Percentiles rank a stretch among this genome's conserved stretches.
Evolutionary conservation across 208 protist genomes (phyloP).

Genomic region (Angomonas desouzai): DNA sequence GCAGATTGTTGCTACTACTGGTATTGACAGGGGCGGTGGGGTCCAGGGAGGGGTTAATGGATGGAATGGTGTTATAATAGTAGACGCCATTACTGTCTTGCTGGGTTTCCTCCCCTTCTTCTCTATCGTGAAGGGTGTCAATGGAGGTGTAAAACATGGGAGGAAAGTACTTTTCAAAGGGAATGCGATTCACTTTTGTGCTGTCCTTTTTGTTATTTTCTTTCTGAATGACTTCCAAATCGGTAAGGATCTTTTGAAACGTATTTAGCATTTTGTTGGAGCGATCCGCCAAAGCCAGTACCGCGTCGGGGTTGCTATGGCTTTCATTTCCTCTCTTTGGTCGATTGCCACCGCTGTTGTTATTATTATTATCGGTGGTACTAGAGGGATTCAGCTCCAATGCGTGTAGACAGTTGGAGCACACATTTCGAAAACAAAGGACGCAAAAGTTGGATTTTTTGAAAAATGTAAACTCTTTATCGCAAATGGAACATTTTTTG

Average conservation of each 20-base stretch:
- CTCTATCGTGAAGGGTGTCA: neutral
- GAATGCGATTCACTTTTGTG: neutral
- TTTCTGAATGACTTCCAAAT: neutral
- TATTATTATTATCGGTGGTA: neutral
- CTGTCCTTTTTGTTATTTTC: neutral
- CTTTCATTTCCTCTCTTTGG: neutral
- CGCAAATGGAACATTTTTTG: slow-evolving; percentile 8
- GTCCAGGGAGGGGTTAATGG: neutral
- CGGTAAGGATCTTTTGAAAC: slow-evolving; percentile 5
- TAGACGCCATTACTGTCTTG: neutral
- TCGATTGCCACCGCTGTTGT: neutral
- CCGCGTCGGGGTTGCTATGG: neutral
- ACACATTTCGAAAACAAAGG: slow-evolving; percentile 7
- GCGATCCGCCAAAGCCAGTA: neutral
- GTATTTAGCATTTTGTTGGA: slow-evolving; percentile 1
- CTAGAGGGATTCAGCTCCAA: neutral
- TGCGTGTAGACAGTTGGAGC: slow-evolving; percentile 1
- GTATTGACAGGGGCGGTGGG: neutral
- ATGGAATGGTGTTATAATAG: slow-evolving; percentile 3
- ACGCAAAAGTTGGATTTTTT: neutral
- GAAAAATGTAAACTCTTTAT: slow-evolving; percentile 12
- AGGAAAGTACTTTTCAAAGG: slow-evolving; percentile 7
- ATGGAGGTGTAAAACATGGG: slow-evolving; percentile 2
- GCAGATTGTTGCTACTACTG: neutral
- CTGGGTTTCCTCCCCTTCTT: neutral